Evolutionary conservation across 1,139 yeast genomes (phyloP).

Genomic region (Magnusiomyces tetraspermus): DNA sequence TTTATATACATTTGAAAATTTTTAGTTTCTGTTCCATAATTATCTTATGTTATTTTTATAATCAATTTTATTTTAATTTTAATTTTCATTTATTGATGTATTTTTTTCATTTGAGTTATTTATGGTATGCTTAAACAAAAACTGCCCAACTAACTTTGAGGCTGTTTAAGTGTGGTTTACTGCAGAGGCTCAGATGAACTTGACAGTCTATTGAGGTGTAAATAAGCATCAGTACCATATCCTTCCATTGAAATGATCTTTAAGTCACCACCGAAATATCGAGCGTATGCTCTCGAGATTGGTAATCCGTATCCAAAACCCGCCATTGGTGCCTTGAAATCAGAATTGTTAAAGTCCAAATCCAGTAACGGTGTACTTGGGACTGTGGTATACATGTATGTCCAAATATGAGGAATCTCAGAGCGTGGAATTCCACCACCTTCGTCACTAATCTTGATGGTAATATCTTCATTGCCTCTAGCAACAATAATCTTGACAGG

Average conservation of each 20-base stretch:
- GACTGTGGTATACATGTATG: slow-evolving; percentile 83
- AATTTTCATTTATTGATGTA: no score
- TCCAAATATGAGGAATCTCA: slow-evolving; percentile 81
- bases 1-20: no score
- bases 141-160: not conserved
- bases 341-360: slow-evolving; percentile 41
- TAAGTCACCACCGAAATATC: slow-evolving; percentile 87
- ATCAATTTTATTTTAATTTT: no score
- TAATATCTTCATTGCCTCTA: slow-evolving; percentile 87
- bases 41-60: no score
- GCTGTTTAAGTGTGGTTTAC: not conserved
- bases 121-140: not conserved
- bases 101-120: not conserved
- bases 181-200: slow-evolving; percentile 41
- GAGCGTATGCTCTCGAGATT: slow-evolving; percentile 72
- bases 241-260: slow-evolving; percentile 88
- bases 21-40: no score
- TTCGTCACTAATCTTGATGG: slow-evolving; percentile 87
- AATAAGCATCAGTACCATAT: slow-evolving; percentile 85
- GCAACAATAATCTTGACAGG: slow-evolving; percentile 81
- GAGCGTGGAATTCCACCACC: slow-evolving; percentile 91
- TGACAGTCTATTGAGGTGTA: slow-evolving; percentile 60
- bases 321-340: slow-evolving; percentile 85
- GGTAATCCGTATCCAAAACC: slow-evolving; percentile 93
- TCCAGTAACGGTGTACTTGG: slow-evolving; percentile 62